Percentiles rank a stretch among this genome's conserved stretches.
Evolutionary conservation across 2,329 filamentous ascomycete species (phyloP).

Genomic region (Coleophoma crateriformis): DNA sequence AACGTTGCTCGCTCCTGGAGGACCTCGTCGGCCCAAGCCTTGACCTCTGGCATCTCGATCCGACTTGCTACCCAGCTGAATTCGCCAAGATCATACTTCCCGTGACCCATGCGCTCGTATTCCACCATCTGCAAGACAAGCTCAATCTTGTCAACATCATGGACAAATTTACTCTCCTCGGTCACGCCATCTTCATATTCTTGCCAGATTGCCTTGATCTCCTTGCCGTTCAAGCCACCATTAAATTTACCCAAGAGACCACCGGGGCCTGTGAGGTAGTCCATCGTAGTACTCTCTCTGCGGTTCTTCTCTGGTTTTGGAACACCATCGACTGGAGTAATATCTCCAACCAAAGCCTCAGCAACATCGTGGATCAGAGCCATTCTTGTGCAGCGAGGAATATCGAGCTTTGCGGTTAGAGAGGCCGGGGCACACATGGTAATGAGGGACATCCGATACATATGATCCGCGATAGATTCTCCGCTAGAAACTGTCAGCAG

Average conservation of each 20-base stretch:
- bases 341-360: conserved; percentile 89
- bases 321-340: conserved; percentile 86
- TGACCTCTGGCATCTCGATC: conserved; percentile 72
- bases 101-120: conserved; percentile 72
- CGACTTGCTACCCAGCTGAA: conserved; percentile 74
- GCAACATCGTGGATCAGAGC: conserved; percentile 97
- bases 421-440: conserved; percentile 82
- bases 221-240: conserved; percentile 61
- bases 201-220: conserved; percentile 79
- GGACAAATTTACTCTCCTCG: conserved; percentile 80
- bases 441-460: conserved; percentile 99
- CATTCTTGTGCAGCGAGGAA: conserved; percentile 87
- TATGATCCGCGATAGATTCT: conserved; percentile 95
- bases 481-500: conserved; percentile 39
- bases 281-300: conserved; percentile 85
- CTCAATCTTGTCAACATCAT: conserved; percentile 97
- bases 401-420: conserved; percentile 66
- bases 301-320: conserved; percentile 83
- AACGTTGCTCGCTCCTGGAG: conserved; percentile 69
- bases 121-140: conserved; percentile 92
- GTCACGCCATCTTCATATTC: conserved; percentile 91
- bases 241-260: conserved; percentile 69
- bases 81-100: conserved; percentile 72
- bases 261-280: conserved; percentile 64
- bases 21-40: conserved; percentile 72